Conservation (phyloP, 2,329 filamentous ascomycete genomes). For the Penicillium sp. region DNA sequence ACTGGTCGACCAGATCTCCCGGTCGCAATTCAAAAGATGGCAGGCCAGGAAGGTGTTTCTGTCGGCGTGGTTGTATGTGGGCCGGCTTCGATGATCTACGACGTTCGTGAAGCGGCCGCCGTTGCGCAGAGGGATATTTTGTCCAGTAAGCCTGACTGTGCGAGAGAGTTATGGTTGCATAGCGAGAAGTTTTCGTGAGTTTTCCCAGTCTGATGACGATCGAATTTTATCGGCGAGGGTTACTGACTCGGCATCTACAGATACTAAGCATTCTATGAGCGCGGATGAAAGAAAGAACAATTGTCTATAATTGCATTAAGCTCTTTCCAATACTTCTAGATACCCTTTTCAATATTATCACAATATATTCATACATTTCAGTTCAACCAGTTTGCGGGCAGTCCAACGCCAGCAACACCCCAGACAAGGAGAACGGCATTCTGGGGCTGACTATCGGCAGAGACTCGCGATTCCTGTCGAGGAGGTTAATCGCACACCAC, state of each 20-base stretch:
- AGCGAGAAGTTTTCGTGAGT: conserved; percentile 57
- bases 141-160: conserved; percentile 30
- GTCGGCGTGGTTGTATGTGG: conserved; percentile 28
- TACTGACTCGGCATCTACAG: neutral
- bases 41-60: conserved; percentile 17
- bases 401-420: neutral
- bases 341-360: neutral
- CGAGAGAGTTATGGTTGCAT: conserved; percentile 53
- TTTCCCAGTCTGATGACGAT: neutral
- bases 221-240: neutral
- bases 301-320: neutral
- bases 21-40: conserved; percentile 10
- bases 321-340: neutral
- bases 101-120: conserved; percentile 56
- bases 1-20: conserved; percentile 24
- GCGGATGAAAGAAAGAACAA: neutral
- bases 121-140: conserved; percentile 48
- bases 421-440: neutral
- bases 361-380: neutral
- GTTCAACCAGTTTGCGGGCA: neutral
- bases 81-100: conserved; percentile 38
- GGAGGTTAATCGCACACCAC: neutral
- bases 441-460: neutral
- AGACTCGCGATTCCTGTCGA: neutral
- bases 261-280: neutral